A percentile compares a stretch with the other conserved stretches of the same genome.
Evolutionary conservation across 768 basidiomycete species (phyloP).

Genomic region (Imleria badia): DNA sequence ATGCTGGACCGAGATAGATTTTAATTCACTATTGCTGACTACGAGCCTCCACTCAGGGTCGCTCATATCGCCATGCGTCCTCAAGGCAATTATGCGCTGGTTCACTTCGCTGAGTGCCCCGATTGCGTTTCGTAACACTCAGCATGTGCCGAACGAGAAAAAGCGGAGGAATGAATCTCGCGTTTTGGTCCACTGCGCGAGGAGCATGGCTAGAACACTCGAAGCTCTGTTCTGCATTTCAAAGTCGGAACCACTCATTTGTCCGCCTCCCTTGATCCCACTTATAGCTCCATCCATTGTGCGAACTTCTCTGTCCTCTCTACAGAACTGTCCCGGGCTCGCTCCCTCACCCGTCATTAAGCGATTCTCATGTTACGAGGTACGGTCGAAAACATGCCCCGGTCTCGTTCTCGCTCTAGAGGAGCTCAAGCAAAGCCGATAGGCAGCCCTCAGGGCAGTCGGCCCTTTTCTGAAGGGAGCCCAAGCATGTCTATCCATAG

Average conservation of each 20-base stretch:
- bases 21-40: slow-evolving; percentile 33
- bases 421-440: slow-evolving; percentile 26
- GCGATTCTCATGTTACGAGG: slow-evolving; percentile 32
- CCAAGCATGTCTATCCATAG: slow-evolving; percentile 26
- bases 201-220: slow-evolving; percentile 37
- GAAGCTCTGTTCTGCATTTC: slow-evolving; percentile 34
- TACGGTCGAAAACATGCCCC: slow-evolving; percentile 29
- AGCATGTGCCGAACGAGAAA: slow-evolving; percentile 32
- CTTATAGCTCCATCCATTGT: slow-evolving; percentile 29
- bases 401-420: slow-evolving; percentile 27
- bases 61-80: slow-evolving; percentile 27
- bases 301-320: slow-evolving; percentile 14
- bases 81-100: slow-evolving; percentile 39
- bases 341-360: slow-evolving; percentile 23
- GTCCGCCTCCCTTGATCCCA: slow-evolving; percentile 29
- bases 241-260: slow-evolving; percentile 31
- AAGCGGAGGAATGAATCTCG: slow-evolving; percentile 36
- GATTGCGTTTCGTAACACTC: slow-evolving; percentile 34
- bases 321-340: slow-evolving; percentile 24
- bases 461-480: slow-evolving; percentile 29
- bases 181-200: slow-evolving; percentile 33
- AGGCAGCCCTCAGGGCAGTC: slow-evolving; percentile 23
- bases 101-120: slow-evolving; percentile 36
- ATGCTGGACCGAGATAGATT: slow-evolving; percentile 32
- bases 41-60: slow-evolving; percentile 28